Percentiles rank a stretch among this genome's conserved stretches.
Evolutionary conservation across 495 filamentous ascomycete species (phyloP).

Genomic region (Achaetomiella virescens): DNA sequence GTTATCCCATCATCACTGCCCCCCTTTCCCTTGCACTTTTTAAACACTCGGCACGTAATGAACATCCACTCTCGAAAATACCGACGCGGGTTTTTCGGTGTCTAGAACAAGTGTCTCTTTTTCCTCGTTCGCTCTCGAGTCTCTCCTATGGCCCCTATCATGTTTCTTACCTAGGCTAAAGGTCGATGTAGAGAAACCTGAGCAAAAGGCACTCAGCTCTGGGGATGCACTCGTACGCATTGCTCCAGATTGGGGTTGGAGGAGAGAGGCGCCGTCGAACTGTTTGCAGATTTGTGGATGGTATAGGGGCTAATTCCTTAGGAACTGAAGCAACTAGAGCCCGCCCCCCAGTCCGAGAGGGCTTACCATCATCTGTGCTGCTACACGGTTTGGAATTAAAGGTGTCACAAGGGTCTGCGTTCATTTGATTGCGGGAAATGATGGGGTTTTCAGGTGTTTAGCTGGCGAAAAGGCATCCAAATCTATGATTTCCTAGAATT

Average conservation of each 20-base stretch:
- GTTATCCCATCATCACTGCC: constrained; percentile 2
- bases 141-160: constrained; percentile 9
- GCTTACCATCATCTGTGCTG: constrained; percentile 2
- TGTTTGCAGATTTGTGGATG: background rate
- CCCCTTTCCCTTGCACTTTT: constrained; percentile 3
- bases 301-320: constrained; percentile 33
- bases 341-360: background rate
- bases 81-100: constrained; percentile 14
- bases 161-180: constrained; percentile 30
- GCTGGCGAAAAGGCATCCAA: background rate
- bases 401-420: background rate
- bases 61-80: constrained; percentile 8
- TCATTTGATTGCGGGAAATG: background rate
- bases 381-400: background rate
- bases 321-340: constrained; percentile 34
- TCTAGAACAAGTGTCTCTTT: constrained; percentile 13
- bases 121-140: constrained; percentile 1
- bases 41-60: background rate
- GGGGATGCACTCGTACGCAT: background rate
- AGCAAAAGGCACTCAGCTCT: constrained; percentile 14
- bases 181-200: constrained; percentile 36
- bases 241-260: background rate
- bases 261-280: background rate
- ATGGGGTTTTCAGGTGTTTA: background rate
- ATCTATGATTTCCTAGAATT: background rate